These are phyloP conservation scores for Silene uniflora DNA, from an alignment of 148 eudicot species.

Conservation along the genomic window DNA sequence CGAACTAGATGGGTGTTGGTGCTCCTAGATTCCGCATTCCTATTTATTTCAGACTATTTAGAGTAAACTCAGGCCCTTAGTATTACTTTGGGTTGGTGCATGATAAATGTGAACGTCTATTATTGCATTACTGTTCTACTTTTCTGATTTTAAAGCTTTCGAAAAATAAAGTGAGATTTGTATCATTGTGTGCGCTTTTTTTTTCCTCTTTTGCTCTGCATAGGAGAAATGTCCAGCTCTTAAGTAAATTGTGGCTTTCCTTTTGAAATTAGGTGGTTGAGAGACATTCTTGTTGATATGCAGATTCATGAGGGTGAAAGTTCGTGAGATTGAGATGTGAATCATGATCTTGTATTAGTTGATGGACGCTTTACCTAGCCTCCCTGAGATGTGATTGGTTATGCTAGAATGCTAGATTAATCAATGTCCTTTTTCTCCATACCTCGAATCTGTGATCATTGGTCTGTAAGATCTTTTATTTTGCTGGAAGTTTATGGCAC, in stretches of 20 bases:
- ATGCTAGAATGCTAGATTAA: background rate
- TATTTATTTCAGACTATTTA: slow-evolving; percentile 7
- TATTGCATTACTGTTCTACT: background rate
- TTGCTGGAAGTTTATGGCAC: no score
- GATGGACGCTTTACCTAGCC: slow-evolving; percentile 4
- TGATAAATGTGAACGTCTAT: background rate
- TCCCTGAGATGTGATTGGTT: background rate
- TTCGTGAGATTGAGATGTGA: slow-evolving; percentile 1
- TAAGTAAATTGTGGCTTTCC: background rate
- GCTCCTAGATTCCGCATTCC: slow-evolving; percentile 1
- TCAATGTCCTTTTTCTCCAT: background rate
- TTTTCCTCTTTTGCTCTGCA: background rate
- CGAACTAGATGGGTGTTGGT: slow-evolving; percentile 13
- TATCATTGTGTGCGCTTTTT: background rate
- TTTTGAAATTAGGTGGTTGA: slow-evolving; percentile 11
- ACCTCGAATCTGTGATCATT: background rate
- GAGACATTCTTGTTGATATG: slow-evolving; percentile 11
- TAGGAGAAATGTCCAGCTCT: background rate
- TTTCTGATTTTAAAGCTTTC: background rate
- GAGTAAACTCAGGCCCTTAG: background rate
- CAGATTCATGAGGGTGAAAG: slow-evolving; percentile 18
- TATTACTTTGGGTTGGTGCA: background rate
- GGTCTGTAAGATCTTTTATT: no score
- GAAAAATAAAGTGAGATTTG: no score
- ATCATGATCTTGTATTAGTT: slow-evolving; percentile 15